These are phyloP conservation scores for Triglochin maritima DNA, from an alignment of 106 monocot species.

Conservation along the genomic window DNA sequence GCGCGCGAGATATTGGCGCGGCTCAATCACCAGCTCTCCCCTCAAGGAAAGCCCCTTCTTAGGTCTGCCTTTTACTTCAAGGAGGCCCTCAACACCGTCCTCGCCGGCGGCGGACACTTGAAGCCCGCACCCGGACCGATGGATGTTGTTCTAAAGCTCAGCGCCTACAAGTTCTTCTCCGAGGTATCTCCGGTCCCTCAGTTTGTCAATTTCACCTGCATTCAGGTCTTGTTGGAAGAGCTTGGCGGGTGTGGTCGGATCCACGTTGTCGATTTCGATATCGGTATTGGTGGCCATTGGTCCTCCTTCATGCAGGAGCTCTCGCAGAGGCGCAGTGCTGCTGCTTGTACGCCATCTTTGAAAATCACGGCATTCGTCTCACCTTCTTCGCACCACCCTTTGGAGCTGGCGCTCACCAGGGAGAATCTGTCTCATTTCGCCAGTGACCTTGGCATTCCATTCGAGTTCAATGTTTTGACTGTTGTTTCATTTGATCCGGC, in stretches of 20 bases:
- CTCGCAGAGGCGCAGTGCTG: slow-evolving; percentile 33
- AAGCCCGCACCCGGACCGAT: slow-evolving; percentile 19
- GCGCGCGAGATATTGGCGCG: slow-evolving; percentile 99
- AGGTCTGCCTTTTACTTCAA: slow-evolving; percentile 79
- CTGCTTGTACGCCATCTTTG: slow-evolving; percentile 22
- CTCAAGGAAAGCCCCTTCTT: slow-evolving; percentile 56
- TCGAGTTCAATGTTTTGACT: slow-evolving; percentile 48
- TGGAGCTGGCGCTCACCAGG: slow-evolving; percentile 61
- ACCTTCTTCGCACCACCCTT: slow-evolving; percentile 35
- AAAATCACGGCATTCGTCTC: slow-evolving; percentile 67
- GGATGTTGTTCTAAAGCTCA: slow-evolving; percentile 65
- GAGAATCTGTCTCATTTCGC: slow-evolving; percentile 80
- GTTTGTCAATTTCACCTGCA: slow-evolving; percentile 77
- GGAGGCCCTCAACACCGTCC: slow-evolving; percentile 45
- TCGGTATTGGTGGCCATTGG: slow-evolving; percentile 81
- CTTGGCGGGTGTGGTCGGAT: slow-evolving; percentile 32
- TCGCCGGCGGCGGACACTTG: not conserved
- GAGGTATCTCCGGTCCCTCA: slow-evolving; percentile 74
- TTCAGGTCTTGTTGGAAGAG: slow-evolving; percentile 72
- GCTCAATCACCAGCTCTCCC: slow-evolving; percentile 97
- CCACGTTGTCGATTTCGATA: slow-evolving; percentile 81
- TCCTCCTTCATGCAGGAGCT: slow-evolving; percentile 85
- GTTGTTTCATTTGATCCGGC: slow-evolving; percentile 48
- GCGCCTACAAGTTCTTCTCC: slow-evolving; percentile 67
- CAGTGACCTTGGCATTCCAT: slow-evolving; percentile 39